Evolutionary conservation across 768 basidiomycete genomes (phyloP).

Genomic region (Auriscalpium orientale): DNA sequence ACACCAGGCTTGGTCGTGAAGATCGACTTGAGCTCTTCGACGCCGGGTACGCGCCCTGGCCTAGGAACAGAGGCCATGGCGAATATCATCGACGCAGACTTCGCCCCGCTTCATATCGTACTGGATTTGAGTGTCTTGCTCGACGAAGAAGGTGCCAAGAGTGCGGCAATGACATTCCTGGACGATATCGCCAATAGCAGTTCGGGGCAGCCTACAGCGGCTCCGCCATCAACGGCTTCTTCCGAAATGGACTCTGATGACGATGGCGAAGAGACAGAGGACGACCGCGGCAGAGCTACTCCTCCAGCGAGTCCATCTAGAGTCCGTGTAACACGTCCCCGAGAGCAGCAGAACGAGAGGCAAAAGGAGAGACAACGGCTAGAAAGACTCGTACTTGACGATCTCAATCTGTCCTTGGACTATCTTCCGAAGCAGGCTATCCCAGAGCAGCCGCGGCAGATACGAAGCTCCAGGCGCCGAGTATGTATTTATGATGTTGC

Average conservation of each 20-base stretch:
- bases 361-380: conserved; percentile 35
- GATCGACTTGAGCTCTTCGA: conserved; percentile 7
- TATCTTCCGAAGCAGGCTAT: conserved; percentile 24
- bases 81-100: conserved; percentile 28
- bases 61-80: background rate
- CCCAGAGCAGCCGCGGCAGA: background rate
- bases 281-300: conserved; percentile 31
- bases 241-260: conserved; percentile 13
- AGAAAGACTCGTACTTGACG: conserved; percentile 48
- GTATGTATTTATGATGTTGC: background rate
- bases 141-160: conserved; percentile 18
- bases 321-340: background rate
- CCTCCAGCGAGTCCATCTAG: conserved; percentile 19
- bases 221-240: background rate
- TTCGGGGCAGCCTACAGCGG: too few species aligned
- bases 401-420: conserved; percentile 47
- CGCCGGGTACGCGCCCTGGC: background rate
- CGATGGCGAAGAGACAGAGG: conserved; percentile 24
- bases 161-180: conserved; percentile 39
- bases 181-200: conserved; percentile 28
- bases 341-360: conserved; percentile 14
- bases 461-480: background rate
- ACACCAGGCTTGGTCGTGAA: conserved; percentile 12
- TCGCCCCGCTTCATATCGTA: conserved; percentile 69
- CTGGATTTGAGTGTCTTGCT: conserved; percentile 50